Conservation (phyloP, 306 rosid genomes). For the Trifolium subterraneum region DNA sequence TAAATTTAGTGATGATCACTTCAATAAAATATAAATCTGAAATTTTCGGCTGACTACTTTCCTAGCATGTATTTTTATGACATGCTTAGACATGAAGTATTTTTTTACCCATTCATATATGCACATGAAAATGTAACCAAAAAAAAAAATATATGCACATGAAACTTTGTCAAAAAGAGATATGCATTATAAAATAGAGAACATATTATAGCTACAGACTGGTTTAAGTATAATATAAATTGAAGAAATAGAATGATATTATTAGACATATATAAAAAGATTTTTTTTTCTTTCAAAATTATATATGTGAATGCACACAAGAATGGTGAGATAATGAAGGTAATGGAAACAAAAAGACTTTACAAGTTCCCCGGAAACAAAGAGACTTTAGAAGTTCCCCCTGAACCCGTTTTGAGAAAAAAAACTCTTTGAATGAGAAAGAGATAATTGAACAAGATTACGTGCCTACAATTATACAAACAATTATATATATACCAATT, state of each 20-base stretch:
- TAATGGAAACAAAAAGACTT: constrained; percentile 26
- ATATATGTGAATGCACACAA: constrained; percentile 29
- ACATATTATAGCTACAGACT: constrained; percentile 1
- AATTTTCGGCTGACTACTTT: background rate
- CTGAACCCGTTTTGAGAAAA: background rate
- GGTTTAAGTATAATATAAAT: constrained; percentile 18
- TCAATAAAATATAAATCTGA: background rate
- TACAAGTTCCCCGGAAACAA: constrained; percentile 13
- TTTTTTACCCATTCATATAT: too few relatives aligned
- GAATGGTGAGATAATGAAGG: constrained; percentile 14
- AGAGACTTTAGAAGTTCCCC: constrained; percentile 4
- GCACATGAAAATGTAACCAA: too few relatives aligned
- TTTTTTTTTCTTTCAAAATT: constrained; percentile 7
- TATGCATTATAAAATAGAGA: constrained; percentile 4
- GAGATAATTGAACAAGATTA: background rate
- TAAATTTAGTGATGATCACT: background rate
- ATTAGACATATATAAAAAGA: constrained; percentile 24
- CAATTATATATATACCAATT: constrained; percentile 27
- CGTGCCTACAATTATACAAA: background rate
- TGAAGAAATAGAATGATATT: constrained; percentile 32
- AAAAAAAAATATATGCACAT: too few relatives aligned
- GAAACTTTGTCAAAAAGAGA: background rate
- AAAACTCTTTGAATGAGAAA: background rate
- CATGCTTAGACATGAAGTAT: background rate
- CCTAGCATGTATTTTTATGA: background rate